A percentile compares a stretch with the other conserved stretches of the same genome.
These are phyloP conservation scores for Buxus sempervirens DNA, from an alignment of 164 flowering plant species.

Conservation along the genomic window DNA sequence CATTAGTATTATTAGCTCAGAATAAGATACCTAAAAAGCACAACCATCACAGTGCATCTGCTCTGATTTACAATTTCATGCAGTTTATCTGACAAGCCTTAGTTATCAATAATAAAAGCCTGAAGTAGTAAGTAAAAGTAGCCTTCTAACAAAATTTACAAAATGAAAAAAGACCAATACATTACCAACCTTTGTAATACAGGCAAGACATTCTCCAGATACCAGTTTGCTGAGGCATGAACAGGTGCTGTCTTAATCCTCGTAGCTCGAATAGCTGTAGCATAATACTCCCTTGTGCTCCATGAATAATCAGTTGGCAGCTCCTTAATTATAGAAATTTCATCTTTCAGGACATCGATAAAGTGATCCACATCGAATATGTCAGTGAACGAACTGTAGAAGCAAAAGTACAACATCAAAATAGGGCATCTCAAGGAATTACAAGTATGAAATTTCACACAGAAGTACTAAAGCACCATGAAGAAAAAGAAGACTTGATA, in stretches of 20 bases:
- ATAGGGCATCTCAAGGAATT: background rate
- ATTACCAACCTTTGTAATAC: slow-evolving; percentile 67
- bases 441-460: too few relatives aligned
- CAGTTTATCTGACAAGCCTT: background rate
- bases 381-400: slow-evolving; percentile 81
- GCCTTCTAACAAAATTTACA: background rate
- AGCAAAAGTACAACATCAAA: slow-evolving; percentile 18
- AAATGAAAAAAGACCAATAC: background rate
- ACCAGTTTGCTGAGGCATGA: slow-evolving; percentile 97
- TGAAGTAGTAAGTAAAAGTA: too few relatives aligned
- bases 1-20: background rate
- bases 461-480: background rate
- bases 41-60: background rate
- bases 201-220: slow-evolving; percentile 84
- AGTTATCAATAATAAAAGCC: background rate
- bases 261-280: slow-evolving; percentile 81
- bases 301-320: slow-evolving; percentile 79
- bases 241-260: slow-evolving; percentile 88
- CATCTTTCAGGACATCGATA: slow-evolving; percentile 79
- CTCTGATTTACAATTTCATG: background rate
- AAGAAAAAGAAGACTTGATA: background rate
- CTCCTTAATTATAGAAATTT: slow-evolving; percentile 75
- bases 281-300: slow-evolving; percentile 98
- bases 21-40: too few relatives aligned
- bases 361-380: slow-evolving; percentile 98